Conservation (phyloP, 148 eudicot genomes). For the Vaccinium myrtillus region DNA sequence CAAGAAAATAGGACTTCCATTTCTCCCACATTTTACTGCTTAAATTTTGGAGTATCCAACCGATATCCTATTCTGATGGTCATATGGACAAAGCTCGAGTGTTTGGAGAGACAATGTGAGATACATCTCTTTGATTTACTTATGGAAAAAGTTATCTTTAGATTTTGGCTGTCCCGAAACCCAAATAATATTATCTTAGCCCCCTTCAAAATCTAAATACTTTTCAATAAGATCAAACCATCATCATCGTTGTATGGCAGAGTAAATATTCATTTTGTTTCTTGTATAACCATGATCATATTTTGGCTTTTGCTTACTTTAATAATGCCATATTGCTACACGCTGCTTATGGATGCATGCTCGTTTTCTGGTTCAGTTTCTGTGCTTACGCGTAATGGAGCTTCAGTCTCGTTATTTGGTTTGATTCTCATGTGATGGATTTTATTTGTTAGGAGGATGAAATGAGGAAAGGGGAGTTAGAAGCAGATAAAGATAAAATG, state of each 20-base stretch:
- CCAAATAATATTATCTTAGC: neutral
- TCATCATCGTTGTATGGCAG: neutral
- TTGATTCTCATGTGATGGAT: constrained; percentile 3
- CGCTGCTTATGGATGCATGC: neutral
- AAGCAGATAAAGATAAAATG: constrained; percentile 99
- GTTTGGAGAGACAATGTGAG: neutral
- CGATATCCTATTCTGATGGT: no score
- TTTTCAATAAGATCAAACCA: neutral
- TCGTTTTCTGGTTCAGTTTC: constrained; percentile 1
- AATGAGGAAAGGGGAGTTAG: constrained; percentile 79
- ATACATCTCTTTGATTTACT: neutral
- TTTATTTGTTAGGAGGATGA: constrained; percentile 72
- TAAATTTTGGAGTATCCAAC: neutral
- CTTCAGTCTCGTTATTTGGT: neutral
- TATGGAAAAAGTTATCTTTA: neutral
- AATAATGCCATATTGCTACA: neutral
- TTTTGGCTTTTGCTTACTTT: neutral
- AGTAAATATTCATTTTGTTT: neutral
- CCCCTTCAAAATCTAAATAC: neutral
- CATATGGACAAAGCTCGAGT: neutral
- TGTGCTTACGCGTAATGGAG: neutral
- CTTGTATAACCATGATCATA: neutral
- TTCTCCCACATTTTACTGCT: neutral
- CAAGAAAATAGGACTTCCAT: neutral
- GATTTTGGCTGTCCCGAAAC: neutral